Evolutionary conservation across 805 yeast genomes (phyloP).

Genomic region (Teunomyces aglyptinius): DNA sequence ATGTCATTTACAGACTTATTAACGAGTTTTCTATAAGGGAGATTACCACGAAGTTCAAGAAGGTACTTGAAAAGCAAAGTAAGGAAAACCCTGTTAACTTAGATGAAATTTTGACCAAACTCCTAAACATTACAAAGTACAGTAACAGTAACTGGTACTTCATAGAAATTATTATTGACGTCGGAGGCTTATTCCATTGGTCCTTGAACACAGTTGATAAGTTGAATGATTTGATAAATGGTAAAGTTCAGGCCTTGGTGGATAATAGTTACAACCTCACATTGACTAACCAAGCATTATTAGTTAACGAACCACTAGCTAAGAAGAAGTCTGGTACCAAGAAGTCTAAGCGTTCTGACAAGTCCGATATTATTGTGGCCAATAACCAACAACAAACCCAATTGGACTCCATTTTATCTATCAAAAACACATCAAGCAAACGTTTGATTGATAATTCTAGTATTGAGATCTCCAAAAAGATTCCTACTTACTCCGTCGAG

Average conservation of each 20-base stretch:
- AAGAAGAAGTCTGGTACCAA: conserved; percentile 24
- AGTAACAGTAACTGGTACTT: conserved; percentile 54
- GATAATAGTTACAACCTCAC: conserved; percentile 45
- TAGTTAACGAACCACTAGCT: conserved; percentile 23
- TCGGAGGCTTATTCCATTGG: conserved; percentile 71
- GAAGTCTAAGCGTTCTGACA: conserved; percentile 11
- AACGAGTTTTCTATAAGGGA: conserved; percentile 62
- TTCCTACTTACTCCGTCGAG: conserved; percentile 58
- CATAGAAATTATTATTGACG: conserved; percentile 65
- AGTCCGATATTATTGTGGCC: conserved; percentile 25
- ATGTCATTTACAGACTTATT: conserved; percentile 61
- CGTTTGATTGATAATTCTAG: conserved; percentile 26
- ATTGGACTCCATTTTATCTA: conserved; percentile 33
- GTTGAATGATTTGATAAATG: conserved; percentile 44
- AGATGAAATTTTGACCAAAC: conserved; percentile 34
- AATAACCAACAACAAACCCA: conserved; percentile 26
- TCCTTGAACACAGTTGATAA: conserved; percentile 47
- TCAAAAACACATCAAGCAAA: conserved; percentile 28
- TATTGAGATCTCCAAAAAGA: conserved; percentile 34
- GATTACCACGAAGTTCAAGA: conserved; percentile 50
- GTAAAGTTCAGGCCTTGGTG: conserved; percentile 46
- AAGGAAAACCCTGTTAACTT: conserved; percentile 29
- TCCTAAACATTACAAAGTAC: conserved; percentile 35
- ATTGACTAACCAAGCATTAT: conserved; percentile 44
- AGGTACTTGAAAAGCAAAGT: conserved; percentile 26